Evolutionary conservation across 495 filamentous ascomycete genomes (phyloP), one percentile per base, ranked within the genome.

Genomic region (Trichoderma gamsii): DNA sequence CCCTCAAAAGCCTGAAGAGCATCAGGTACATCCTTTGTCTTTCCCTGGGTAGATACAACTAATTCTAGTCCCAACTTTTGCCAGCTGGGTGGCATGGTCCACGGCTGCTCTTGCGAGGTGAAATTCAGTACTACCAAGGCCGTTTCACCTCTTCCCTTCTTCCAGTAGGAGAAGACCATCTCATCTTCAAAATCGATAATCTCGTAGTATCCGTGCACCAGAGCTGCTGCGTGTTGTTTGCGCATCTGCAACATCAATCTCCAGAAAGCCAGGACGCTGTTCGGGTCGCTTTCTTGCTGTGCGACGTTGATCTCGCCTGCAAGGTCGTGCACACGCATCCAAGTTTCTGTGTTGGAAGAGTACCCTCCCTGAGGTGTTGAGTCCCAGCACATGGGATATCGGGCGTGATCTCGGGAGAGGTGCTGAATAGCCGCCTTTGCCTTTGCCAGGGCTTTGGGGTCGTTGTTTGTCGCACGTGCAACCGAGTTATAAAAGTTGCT

Each of bases 311-410:
- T 72, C 21, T 78, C 73, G 16, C 64, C 56, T 38, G 78, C 79
- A 18, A 79, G 70, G 43, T 84, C 79, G 69, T 84, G 77, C 3
- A 79, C 76, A n/a, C 78, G 71, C 82, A 86, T 87, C 84, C 84
- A 87, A 0, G 85, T 82, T 67, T 73, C 41, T 70, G 21, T 67
- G 16, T 64, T 32, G 18, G 70, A 73, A 16, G 74, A 75, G 67
- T 85, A 87, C 5, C 88, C 88, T 0, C 78, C 85, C 68, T 90
- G 81, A 0, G 73, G 70, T 0, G 77, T 75, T 4, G 67, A 73
- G 69, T 83, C 76, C 88, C 87, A 90, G 65, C 86, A 86, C 81
- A 90, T 86, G 0, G 88, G 88, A 13, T 82, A 74, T 11, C 88
- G 78, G 3, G 86, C 80, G 70, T 90, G 81, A 68, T 90, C 88